These are phyloP conservation scores for Talaromyces sp. DNA, from an alignment of 2,329 filamentous ascomycete species.

Conservation along the genomic window DNA sequence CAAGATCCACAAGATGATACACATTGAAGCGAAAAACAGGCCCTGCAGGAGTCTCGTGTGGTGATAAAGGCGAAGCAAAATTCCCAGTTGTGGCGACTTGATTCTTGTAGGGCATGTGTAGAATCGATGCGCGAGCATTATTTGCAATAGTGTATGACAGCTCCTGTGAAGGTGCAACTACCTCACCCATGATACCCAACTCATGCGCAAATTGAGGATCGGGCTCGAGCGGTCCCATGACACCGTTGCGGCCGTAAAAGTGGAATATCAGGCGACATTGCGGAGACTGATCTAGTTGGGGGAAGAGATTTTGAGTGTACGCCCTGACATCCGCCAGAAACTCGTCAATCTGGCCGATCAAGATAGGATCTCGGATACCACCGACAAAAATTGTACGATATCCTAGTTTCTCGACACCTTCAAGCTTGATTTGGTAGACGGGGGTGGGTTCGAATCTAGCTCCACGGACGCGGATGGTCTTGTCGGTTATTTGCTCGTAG, in stretches of 20 bases:
- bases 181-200: slow-evolving; percentile 49
- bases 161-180: slow-evolving; percentile 44
- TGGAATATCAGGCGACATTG: slow-evolving; percentile 45
- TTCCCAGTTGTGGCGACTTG: slow-evolving; percentile 55
- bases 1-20: slow-evolving; percentile 13
- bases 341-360: slow-evolving; percentile 42
- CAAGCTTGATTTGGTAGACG: slow-evolving; percentile 49
- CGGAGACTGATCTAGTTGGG: slow-evolving; percentile 20
- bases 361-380: slow-evolving; percentile 46
- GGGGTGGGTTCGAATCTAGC: slow-evolving; percentile 33
- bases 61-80: slow-evolving; percentile 46
- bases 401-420: slow-evolving; percentile 44
- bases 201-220: slow-evolving; percentile 29
- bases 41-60: slow-evolving; percentile 38
- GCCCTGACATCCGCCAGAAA: slow-evolving; percentile 34
- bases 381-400: slow-evolving; percentile 49
- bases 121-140: slow-evolving; percentile 40
- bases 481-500: slow-evolving; percentile 45
- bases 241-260: slow-evolving; percentile 43
- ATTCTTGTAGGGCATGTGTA: slow-evolving; percentile 48
- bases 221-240: slow-evolving; percentile 33
- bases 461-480: slow-evolving; percentile 41
- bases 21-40: slow-evolving; percentile 7
- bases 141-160: slow-evolving; percentile 44
- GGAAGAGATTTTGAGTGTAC: slow-evolving; percentile 23